A percentile compares a stretch with the other conserved stretches of the same genome.
Evolutionary conservation across 768 basidiomycete species (phyloP).

Genomic region (Mrakia hoshinonis): DNA sequence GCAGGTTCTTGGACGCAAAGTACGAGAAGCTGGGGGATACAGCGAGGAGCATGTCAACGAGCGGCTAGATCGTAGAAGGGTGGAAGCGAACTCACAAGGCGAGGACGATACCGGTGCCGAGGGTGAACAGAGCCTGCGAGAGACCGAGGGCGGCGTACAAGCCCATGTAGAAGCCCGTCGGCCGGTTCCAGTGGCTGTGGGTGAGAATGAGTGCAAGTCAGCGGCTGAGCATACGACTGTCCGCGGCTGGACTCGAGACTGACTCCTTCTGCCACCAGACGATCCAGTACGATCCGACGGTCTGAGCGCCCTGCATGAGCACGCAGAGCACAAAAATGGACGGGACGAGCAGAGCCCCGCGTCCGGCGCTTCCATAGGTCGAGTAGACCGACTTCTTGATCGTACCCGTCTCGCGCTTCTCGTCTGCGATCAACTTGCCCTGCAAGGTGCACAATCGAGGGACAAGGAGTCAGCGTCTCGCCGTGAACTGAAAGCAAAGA

Average conservation of each 20-base stretch:
- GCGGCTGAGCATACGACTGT: background rate
- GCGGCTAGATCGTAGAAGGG: background rate
- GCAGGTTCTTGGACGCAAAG: constrained; percentile 62
- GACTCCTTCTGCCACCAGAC: constrained; percentile 23
- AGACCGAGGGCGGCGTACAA: constrained; percentile 12
- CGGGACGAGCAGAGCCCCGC: background rate
- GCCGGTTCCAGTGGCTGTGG: constrained; percentile 14
- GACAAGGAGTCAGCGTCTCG: background rate
- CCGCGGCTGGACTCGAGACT: background rate
- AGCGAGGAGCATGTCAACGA: background rate
- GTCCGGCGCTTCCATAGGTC: constrained; percentile 40
- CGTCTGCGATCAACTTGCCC: constrained; percentile 32
- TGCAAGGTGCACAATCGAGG: constrained; percentile 37
- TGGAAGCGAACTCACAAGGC: background rate
- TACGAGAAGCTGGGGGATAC: constrained; percentile 39
- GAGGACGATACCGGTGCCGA: constrained; percentile 42
- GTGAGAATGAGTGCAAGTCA: background rate
- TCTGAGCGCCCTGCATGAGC: background rate
- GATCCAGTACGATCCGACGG: constrained; percentile 6
- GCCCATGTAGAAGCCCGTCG: constrained; percentile 1
- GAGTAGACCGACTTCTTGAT: constrained; percentile 55
- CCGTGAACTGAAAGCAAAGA: background rate
- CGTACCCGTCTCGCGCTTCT: constrained; percentile 34
- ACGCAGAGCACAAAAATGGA: background rate
- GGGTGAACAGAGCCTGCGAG: constrained; percentile 14